Evolutionary conservation across 371 early-diverging fungal genomes (phyloP).

Genomic region (Mucor indicus): DNA sequence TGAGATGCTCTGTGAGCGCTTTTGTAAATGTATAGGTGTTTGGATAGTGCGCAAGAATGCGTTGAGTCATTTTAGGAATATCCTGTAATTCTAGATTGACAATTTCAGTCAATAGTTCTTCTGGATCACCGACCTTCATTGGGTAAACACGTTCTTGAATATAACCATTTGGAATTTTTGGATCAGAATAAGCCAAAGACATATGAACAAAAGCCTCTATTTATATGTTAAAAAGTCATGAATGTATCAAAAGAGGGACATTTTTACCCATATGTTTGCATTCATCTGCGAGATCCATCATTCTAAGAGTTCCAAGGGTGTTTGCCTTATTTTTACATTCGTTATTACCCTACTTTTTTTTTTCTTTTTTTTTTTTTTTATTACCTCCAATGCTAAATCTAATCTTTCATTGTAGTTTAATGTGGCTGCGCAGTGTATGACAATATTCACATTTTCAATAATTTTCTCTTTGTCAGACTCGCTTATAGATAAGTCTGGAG

Average conservation of each 20-base stretch:
- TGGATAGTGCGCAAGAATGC: constrained; percentile 46
- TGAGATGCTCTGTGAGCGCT: constrained; percentile 56
- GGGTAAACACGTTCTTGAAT: constrained; percentile 60
- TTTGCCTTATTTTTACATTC: no score
- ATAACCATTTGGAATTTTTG: constrained; percentile 43
- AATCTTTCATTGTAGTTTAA: constrained; percentile 60
- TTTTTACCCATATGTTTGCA: constrained; percentile 46
- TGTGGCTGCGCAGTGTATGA: constrained; percentile 68
- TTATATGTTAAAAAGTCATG: no score
- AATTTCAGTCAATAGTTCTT: constrained; percentile 49
- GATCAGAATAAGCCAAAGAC: constrained; percentile 43
- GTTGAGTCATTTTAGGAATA: constrained; percentile 51
- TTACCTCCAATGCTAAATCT: constrained; percentile 58
- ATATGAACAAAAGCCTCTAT: constrained; percentile 46
- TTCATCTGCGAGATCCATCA: constrained; percentile 60
- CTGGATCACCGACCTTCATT: constrained; percentile 57
- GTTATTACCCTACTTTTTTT: no score
- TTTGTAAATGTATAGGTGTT: constrained; percentile 66
- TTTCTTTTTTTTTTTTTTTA: no score
- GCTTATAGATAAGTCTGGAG: constrained; percentile 53
- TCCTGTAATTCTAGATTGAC: constrained; percentile 49
- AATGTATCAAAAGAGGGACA: no score
- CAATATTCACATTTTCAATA: constrained; percentile 43
- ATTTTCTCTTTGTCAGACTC: constrained; percentile 47
- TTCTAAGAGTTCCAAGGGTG: constrained; percentile 55